Percentiles rank a stretch among this genome's conserved stretches.
Evolutionary conservation across 169 alveolate species (phyloP).

Genomic region (Cryptosporidium andersoni): DNA sequence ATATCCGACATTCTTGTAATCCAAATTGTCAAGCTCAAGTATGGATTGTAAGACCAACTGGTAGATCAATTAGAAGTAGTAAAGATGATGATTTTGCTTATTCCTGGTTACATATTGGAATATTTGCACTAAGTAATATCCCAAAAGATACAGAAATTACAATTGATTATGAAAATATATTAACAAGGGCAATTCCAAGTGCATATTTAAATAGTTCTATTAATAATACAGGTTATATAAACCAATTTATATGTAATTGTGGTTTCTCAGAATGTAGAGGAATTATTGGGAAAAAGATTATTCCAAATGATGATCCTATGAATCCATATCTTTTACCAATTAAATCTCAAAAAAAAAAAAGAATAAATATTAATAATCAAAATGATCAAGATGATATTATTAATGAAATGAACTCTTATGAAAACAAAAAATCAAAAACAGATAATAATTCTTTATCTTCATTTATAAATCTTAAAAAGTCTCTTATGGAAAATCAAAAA

Average conservation of each 20-base stretch:
- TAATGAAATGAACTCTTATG: not conserved
- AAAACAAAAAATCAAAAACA: not conserved
- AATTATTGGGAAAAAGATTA: slow-evolving; percentile 23
- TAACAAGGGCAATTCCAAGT: slow-evolving; percentile 17
- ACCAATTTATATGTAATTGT: slow-evolving; percentile 19
- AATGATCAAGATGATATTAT: not conserved
- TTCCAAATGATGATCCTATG: slow-evolving; percentile 10
- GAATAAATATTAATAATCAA: not conserved
- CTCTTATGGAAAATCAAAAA: slow-evolving; percentile 35
- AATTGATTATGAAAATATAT: slow-evolving; percentile 60
- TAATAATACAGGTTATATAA: slow-evolving; percentile 4
- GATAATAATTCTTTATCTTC: slow-evolving; percentile 33
- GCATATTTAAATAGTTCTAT: not conserved
- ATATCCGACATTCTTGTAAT: slow-evolving; percentile 59
- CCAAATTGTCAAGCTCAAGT: slow-evolving; percentile 66
- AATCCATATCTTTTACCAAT: slow-evolving; percentile 36
- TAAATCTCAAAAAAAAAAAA: slow-evolving; percentile 12
- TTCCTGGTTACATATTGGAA: slow-evolving; percentile 53
- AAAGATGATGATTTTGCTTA: slow-evolving; percentile 9
- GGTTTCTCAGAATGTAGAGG: slow-evolving; percentile 28
- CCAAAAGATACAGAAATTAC: slow-evolving; percentile 58
- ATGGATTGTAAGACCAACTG: slow-evolving; percentile 49
- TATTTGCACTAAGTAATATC: slow-evolving; percentile 47
- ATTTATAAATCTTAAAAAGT: slow-evolving; percentile 17
- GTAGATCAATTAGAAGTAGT: not conserved